Conservation (phyloP, 2,329 filamentous ascomycete genomes). For the Fusarium staphyleae region DNA sequence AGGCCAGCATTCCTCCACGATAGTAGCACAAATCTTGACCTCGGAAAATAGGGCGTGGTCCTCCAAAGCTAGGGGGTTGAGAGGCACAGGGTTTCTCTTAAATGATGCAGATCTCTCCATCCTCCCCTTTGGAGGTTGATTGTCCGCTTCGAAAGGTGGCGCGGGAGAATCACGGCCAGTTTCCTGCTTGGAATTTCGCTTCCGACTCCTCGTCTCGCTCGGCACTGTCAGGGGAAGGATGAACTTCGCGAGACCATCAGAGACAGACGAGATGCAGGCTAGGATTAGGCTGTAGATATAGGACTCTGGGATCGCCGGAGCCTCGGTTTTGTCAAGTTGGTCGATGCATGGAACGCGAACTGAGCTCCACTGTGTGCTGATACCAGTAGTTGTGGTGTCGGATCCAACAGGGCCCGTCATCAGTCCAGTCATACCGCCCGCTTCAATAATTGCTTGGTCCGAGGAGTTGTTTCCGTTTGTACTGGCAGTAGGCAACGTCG, state of each 20-base stretch:
- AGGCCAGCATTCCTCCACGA: slow-evolving; percentile 94
- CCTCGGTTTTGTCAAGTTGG: slow-evolving; percentile 89
- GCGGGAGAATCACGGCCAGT: slow-evolving; percentile 53
- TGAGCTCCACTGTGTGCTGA: slow-evolving; percentile 91
- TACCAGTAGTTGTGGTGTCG: slow-evolving; percentile 74
- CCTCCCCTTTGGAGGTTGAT: slow-evolving; percentile 44
- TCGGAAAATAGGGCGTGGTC: slow-evolving; percentile 75
- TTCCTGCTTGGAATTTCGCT: slow-evolving; percentile 56
- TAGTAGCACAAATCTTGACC: slow-evolving; percentile 77
- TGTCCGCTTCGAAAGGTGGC: slow-evolving; percentile 47
- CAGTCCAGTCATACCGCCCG: slow-evolving; percentile 85
- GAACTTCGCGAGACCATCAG: slow-evolving; percentile 91
- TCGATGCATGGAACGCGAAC: slow-evolving; percentile 90
- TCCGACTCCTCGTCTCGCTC: slow-evolving; percentile 66
- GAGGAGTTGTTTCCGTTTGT: slow-evolving; percentile 63
- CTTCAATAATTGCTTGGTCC: slow-evolving; percentile 89
- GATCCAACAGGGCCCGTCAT: slow-evolving; percentile 76
- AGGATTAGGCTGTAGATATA: slow-evolving; percentile 92
- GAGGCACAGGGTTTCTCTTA: slow-evolving; percentile 77
- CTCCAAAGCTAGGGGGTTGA: slow-evolving; percentile 81
- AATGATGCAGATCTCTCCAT: slow-evolving; percentile 71
- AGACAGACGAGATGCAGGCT: slow-evolving; percentile 87
- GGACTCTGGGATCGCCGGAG: slow-evolving; percentile 84
- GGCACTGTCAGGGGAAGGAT: slow-evolving; percentile 90
- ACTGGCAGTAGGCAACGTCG: slow-evolving; percentile 75